Conservation (phyloP, 345 rosid species). For the Salix viminalis region DNA sequence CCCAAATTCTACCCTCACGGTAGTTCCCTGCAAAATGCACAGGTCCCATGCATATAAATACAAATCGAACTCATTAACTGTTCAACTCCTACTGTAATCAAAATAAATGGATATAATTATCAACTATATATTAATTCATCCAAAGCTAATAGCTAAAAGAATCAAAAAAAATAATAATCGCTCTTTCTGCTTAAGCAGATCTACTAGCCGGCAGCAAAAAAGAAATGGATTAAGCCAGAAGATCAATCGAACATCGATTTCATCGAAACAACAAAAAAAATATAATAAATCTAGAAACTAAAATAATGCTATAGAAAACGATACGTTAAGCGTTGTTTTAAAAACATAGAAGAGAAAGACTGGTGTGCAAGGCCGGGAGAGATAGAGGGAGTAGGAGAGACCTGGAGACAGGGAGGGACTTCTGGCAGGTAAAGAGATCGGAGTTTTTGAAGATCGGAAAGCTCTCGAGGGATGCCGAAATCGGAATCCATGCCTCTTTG, state of each 20-base stretch:
- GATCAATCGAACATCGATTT: not conserved
- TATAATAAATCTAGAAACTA: not conserved
- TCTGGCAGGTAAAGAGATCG: conserved; percentile 78
- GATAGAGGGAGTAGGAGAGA: conserved; percentile 3
- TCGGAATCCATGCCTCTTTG: conserved; percentile 72
- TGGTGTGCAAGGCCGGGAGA: not conserved
- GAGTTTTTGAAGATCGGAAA: conserved; percentile 77
- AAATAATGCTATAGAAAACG: not conserved
- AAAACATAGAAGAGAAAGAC: not conserved
- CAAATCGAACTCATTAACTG: not conserved
- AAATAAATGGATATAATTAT: too few relatives aligned
- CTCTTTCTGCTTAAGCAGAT: not conserved
- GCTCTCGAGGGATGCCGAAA: conserved; percentile 88
- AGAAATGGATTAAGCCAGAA: not conserved
- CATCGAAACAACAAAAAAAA: not conserved
- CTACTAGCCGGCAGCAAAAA: not conserved
- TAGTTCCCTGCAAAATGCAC: conserved; percentile 58
- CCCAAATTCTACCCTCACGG: conserved; percentile 95
- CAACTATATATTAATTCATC: not conserved
- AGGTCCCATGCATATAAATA: not conserved
- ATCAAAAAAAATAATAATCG: not conserved
- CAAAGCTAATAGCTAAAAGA: not conserved
- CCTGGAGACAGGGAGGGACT: conserved; percentile 97
- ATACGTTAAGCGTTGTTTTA: not conserved
- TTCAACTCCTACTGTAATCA: too few relatives aligned